Base-by-base conservation (phyloP, 306 rosid species). In the Clitoria ternatea region DNA sequence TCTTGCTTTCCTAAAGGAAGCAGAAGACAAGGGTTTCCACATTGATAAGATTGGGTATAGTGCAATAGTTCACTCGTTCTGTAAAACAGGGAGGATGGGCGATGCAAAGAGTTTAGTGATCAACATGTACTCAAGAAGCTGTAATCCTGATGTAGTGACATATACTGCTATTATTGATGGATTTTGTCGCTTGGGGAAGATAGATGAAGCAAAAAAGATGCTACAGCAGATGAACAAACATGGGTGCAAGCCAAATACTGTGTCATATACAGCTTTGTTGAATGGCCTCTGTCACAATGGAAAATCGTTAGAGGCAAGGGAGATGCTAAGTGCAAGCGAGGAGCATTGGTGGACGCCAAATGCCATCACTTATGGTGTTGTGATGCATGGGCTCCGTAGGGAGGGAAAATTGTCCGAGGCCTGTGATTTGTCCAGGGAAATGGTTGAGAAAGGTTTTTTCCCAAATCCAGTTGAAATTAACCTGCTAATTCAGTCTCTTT, bases 271-370 rank as follows among this genome's bases (percentile, higher is more conserved):
- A 12, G 83, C 91, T 33, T 71, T 93, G 80, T 74, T 90, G 64
- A 85, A 90, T 61, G 97, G 97, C 63, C 94, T 94, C 59, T 90
- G 96, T 84, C 88, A 35, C 76, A 80, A 63, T 75, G 94, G 96
- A 45, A 94, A 84, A 70, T 88, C 96, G 33, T 73, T 68, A 37
- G 92, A 88, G 80, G 96, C 94, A 59, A 85, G 89, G 77, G 93
- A 87, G 66, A 87, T 94, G 96, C 69, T 90, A 76, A 80, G 67
- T 43, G 55, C 19, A 77, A 89, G 97, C 32, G 90, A 90, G 85
- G 90, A 90, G 82, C 89, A 90, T 49, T 87, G 91, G 90, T 90
- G 97, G 97, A 85, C 86, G 9, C 96, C 92, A 53, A 87, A 87
- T 84, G 88, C 90, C 45, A 77, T 90, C 72, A 90, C 95, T 54